phyloP scores from a whole-genome alignment of 441 rosid species.

The Raphanus hybrid region DNA sequence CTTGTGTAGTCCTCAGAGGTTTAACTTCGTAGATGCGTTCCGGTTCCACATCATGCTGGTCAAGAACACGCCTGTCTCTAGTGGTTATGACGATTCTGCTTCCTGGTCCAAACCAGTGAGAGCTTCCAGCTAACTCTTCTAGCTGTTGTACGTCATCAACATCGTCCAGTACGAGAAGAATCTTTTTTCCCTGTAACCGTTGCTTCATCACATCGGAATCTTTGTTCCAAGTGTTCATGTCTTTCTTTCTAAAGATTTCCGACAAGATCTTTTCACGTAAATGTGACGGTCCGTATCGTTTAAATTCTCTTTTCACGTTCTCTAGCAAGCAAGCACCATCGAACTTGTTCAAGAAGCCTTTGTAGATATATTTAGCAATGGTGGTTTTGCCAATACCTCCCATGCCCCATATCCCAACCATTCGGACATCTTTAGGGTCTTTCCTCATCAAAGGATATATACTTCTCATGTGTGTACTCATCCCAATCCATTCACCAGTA shows the following conservation, averaged over 20 bases:
- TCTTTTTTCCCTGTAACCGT: slow-evolving; percentile 33
- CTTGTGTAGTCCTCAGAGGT: slow-evolving; percentile 27
- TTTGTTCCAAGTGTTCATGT: slow-evolving; percentile 16
- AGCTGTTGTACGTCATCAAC: slow-evolving; percentile 41
- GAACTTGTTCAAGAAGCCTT: neutral
- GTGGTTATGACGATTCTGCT: slow-evolving; percentile 49
- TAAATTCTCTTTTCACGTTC: slow-evolving; percentile 43
- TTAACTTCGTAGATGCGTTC: slow-evolving; percentile 34
- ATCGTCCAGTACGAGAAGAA: slow-evolving; percentile 52
- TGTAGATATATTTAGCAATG: slow-evolving; percentile 35
- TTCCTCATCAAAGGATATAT: slow-evolving; percentile 21
- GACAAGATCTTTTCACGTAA: slow-evolving; percentile 43
- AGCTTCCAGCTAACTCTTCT: slow-evolving; percentile 33
- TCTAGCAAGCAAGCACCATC: slow-evolving; percentile 45
- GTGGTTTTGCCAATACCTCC: slow-evolving; percentile 49
- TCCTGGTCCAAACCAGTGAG: slow-evolving; percentile 42
- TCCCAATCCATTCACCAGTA: slow-evolving; percentile 33
- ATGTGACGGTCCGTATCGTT: slow-evolving; percentile 6
- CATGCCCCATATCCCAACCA: slow-evolving; percentile 44
- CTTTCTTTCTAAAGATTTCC: slow-evolving; percentile 33
- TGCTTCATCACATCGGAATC: slow-evolving; percentile 27
- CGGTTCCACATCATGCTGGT: slow-evolving; percentile 23
- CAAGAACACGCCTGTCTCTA: slow-evolving; percentile 45
- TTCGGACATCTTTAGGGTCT: slow-evolving; percentile 19
- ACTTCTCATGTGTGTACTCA: slow-evolving; percentile 18